phyloP scores from a whole-genome alignment of 1,284 basidiomycete species.

The Leccinum variabile region DNA sequence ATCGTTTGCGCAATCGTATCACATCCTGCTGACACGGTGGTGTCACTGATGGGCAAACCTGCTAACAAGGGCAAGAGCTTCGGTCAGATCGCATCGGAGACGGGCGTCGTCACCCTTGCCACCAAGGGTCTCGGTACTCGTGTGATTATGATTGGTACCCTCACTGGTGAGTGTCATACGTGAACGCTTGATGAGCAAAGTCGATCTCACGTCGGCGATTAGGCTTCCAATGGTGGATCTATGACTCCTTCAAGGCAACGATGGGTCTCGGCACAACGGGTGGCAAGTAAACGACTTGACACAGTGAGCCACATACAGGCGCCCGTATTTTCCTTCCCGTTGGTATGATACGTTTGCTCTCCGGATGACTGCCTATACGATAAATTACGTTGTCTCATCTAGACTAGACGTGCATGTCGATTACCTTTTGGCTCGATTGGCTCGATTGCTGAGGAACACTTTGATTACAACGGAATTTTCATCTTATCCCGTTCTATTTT shows the following conservation, averaged over 20 bases:
- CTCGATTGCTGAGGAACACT: background rate
- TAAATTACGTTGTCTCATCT: constrained; percentile 3
- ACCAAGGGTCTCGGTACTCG: constrained; percentile 82
- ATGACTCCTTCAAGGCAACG: constrained; percentile 75
- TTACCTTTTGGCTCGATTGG: background rate
- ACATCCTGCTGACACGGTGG: constrained; percentile 78
- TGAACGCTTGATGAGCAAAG: background rate
- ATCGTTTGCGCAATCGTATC: constrained; percentile 81
- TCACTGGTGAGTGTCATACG: constrained; percentile 49
- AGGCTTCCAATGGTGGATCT: constrained; percentile 90
- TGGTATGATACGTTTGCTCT: constrained; percentile 12
- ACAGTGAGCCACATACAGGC: background rate
- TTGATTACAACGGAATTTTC: background rate
- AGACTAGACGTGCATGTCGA: constrained; percentile 16
- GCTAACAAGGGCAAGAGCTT: constrained; percentile 75
- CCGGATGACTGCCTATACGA: constrained; percentile 10
- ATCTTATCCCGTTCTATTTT: background rate
- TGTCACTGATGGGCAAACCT: constrained; percentile 77
- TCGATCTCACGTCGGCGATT: constrained; percentile 7
- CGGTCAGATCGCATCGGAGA: constrained; percentile 65
- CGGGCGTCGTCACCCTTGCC: constrained; percentile 58
- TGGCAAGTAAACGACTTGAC: constrained; percentile 60
- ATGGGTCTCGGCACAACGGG: constrained; percentile 84
- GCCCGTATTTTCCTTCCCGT: background rate
- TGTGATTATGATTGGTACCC: constrained; percentile 79